These are phyloP conservation scores for Colletotrichum sp. DNA, from an alignment of 2,329 filamentous ascomycete genomes.

Conservation along the genomic window DNA sequence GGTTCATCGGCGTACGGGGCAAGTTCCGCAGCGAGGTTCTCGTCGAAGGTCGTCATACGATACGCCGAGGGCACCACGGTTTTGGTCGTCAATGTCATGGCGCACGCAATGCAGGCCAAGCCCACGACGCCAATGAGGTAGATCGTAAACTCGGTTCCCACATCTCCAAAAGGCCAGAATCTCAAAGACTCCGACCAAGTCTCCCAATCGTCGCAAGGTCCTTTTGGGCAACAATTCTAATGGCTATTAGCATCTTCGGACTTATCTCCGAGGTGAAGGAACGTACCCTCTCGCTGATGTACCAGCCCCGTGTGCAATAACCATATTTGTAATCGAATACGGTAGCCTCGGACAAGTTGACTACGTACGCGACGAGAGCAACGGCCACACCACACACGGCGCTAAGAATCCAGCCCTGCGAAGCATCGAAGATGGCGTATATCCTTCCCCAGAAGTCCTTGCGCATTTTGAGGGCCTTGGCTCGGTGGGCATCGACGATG, in stretches of 20 bases:
- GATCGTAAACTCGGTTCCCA: slow-evolving; percentile 78
- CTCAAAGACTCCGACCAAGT: slow-evolving; percentile 58
- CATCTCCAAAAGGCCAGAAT: slow-evolving; percentile 47
- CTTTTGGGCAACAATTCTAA: slow-evolving; percentile 59
- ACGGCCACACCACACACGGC: slow-evolving; percentile 88
- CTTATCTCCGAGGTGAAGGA: background rate
- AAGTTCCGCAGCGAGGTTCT: slow-evolving; percentile 79
- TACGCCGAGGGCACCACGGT: slow-evolving; percentile 91
- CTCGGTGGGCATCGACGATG: slow-evolving; percentile 90
- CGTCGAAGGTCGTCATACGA: slow-evolving; percentile 86
- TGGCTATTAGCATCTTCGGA: slow-evolving; percentile 10
- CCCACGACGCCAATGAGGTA: slow-evolving; percentile 76
- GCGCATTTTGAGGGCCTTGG: slow-evolving; percentile 80
- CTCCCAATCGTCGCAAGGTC: slow-evolving; percentile 61
- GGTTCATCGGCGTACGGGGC: slow-evolving; percentile 40
- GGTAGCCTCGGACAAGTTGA: slow-evolving; percentile 84
- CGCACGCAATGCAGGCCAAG: slow-evolving; percentile 75
- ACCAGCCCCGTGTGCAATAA: slow-evolving; percentile 77
- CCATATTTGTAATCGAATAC: slow-evolving; percentile 93
- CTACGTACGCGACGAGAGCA: slow-evolving; percentile 84
- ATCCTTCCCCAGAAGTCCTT: slow-evolving; percentile 87
- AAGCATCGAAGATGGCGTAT: slow-evolving; percentile 78
- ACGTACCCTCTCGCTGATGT: slow-evolving; percentile 70
- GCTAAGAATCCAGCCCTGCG: slow-evolving; percentile 93
- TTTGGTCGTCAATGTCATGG: slow-evolving; percentile 87